These are phyloP conservation scores for Podaxis rugospora DNA, from an alignment of 768 basidiomycete genomes.

Conservation along the genomic window DNA sequence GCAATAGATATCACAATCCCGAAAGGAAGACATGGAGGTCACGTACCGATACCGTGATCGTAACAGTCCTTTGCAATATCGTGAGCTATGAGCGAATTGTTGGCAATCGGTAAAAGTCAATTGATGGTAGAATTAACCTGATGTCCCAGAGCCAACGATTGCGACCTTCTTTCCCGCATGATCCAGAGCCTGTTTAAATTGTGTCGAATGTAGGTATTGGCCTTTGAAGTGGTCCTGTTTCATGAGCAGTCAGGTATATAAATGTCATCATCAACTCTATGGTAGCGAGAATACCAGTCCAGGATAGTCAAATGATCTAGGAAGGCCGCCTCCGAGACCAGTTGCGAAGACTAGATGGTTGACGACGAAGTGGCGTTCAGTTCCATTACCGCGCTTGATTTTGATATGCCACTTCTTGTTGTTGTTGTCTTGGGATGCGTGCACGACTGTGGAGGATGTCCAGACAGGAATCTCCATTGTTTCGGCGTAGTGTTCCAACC, in stretches of 20 bases:
- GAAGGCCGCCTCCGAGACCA: slow-evolving; percentile 44
- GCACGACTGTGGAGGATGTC: slow-evolving; percentile 43
- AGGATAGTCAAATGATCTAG: slow-evolving; percentile 33
- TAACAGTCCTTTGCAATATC: slow-evolving; percentile 36
- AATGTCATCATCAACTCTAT: background rate
- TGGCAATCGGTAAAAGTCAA: background rate
- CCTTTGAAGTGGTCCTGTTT: slow-evolving; percentile 41
- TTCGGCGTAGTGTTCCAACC: slow-evolving; percentile 59
- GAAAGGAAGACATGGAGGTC: slow-evolving; percentile 18
- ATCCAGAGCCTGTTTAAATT: slow-evolving; percentile 42
- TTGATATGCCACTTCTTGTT: slow-evolving; percentile 41
- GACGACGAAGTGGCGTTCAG: slow-evolving; percentile 30
- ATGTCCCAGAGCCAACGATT: slow-evolving; percentile 58
- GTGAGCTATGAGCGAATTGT: slow-evolving; percentile 22
- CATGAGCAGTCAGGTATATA: slow-evolving; percentile 17
- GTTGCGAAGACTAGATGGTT: slow-evolving; percentile 56
- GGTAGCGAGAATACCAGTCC: background rate
- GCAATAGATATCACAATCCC: slow-evolving; percentile 22
- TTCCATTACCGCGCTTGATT: slow-evolving; percentile 17
- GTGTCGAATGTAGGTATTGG: slow-evolving; percentile 44
- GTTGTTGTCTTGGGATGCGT: slow-evolving; percentile 30
- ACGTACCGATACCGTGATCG: slow-evolving; percentile 28
- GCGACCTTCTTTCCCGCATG: slow-evolving; percentile 61
- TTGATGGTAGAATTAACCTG: slow-evolving; percentile 22
- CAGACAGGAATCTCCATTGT: slow-evolving; percentile 60